Conservation (phyloP, 2,329 filamentous ascomycete species). For the Botrytis byssoidea region DNA sequence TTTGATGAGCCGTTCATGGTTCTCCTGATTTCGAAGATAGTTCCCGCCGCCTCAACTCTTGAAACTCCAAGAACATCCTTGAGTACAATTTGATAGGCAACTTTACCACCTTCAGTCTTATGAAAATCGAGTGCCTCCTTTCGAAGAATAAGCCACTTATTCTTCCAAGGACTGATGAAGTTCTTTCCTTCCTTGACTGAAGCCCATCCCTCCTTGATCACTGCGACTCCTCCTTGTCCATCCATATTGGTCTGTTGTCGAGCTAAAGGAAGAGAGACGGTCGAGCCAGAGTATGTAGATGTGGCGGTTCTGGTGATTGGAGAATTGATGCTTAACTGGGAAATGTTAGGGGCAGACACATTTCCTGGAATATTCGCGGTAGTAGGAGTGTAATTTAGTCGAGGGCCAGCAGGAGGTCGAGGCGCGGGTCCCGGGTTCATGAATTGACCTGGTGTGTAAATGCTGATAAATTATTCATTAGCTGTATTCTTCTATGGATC, state of each 20-base stretch:
- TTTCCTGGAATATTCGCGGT: constrained; percentile 69
- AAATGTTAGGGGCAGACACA: constrained; percentile 74
- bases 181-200: constrained; percentile 88
- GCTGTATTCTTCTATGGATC: constrained; percentile 11
- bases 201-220: constrained; percentile 80
- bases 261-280: constrained; percentile 68
- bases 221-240: constrained; percentile 64
- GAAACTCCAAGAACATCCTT: constrained; percentile 88
- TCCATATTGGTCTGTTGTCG: constrained; percentile 56
- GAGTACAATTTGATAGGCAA: constrained; percentile 80
- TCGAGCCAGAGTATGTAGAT: constrained; percentile 68
- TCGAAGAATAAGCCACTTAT: constrained; percentile 86
- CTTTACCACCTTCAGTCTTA: constrained; percentile 85
- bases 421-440: constrained; percentile 97
- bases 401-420: constrained; percentile 79
- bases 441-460: constrained; percentile 67
- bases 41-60: constrained; percentile 85
- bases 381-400: constrained; percentile 75
- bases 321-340: constrained; percentile 53
- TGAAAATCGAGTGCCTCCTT: constrained; percentile 93
- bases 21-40: constrained; percentile 91
- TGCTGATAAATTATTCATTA: constrained; percentile 41
- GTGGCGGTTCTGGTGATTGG: constrained; percentile 65
- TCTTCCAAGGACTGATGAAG: constrained; percentile 82
- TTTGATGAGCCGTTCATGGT: constrained; percentile 65